A percentile compares a stretch with the other conserved stretches of the same genome.
Conservation (phyloP, 2,329 filamentous ascomycete species). For the Stagonosporopsis cucurbitacearum region DNA sequence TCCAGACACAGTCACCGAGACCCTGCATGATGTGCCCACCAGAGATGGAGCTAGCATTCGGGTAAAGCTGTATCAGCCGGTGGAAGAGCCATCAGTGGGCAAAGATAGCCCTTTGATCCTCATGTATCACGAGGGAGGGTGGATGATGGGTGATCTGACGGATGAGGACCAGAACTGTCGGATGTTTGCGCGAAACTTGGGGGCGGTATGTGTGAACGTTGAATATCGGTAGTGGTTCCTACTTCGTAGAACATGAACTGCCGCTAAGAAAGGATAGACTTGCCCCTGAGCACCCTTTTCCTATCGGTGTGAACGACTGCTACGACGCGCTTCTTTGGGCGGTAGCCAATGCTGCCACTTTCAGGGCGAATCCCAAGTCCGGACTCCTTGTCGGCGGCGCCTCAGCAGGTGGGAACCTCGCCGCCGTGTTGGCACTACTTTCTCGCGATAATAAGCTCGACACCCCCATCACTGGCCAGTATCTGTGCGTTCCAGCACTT, state of each 20-base stretch:
- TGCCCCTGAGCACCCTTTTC: conserved; percentile 60
- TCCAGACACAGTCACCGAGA: conserved; percentile 37
- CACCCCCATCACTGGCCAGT: conserved; percentile 55
- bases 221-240: conserved; percentile 54
- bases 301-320: conserved; percentile 56
- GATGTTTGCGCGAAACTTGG: conserved; percentile 46
- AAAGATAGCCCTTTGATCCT: conserved; percentile 37
- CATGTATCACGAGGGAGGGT: conserved; percentile 55
- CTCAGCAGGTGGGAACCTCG: conserved; percentile 61
- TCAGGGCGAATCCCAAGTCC: conserved; percentile 52
- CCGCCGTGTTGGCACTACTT: conserved; percentile 55
- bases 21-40: conserved; percentile 32
- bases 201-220: conserved; percentile 56
- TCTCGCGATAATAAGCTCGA: conserved; percentile 51
- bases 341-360: conserved; percentile 29
- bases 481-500: conserved; percentile 56
- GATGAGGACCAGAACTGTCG: conserved; percentile 54
- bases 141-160: conserved; percentile 52
- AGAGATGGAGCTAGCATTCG: conserved; percentile 36
- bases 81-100: conserved; percentile 23
- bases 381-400: conserved; percentile 61
- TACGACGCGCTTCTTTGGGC: conserved; percentile 57
- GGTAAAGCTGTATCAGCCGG: conserved; percentile 39
- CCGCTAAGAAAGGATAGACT: conserved; percentile 38
- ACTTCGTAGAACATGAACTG: not conserved